Percentiles rank a stretch among this genome's conserved stretches.
phyloP scores from a whole-genome alignment of 2,329 filamentous ascomycete genomes.

The Dactylellina parvicollis region DNA sequence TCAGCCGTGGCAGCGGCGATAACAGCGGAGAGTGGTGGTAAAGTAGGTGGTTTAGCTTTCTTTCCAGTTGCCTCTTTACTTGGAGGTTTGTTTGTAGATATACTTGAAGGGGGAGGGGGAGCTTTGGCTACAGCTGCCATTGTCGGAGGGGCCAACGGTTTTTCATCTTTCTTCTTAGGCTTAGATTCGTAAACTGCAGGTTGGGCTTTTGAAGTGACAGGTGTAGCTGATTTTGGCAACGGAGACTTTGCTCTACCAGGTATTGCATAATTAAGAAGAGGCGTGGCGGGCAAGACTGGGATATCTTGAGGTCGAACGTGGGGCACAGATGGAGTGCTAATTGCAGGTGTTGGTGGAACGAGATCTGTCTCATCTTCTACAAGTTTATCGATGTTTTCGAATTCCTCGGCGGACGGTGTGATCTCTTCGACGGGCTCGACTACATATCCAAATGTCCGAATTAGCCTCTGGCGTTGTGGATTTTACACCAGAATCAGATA shows the following conservation, averaged over 20 bases:
- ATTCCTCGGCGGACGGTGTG: slow-evolving; percentile 34
- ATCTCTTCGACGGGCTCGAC: slow-evolving; percentile 51
- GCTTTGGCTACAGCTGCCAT: slow-evolving; percentile 47
- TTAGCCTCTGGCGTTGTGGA: slow-evolving; percentile 39
- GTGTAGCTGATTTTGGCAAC: slow-evolving; percentile 18
- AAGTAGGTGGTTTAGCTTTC: slow-evolving; percentile 44
- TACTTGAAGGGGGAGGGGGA: slow-evolving; percentile 11
- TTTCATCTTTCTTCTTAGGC: slow-evolving; percentile 44
- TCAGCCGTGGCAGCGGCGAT: slow-evolving; percentile 45
- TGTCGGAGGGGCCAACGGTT: slow-evolving; percentile 25
- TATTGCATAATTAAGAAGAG: slow-evolving; percentile 36
- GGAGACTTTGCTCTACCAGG: slow-evolving; percentile 35
- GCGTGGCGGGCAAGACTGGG: slow-evolving; percentile 41
- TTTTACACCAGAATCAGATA: slow-evolving; percentile 13
- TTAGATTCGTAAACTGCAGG: slow-evolving; percentile 31
- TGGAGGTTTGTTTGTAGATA: slow-evolving; percentile 10
- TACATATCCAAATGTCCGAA: slow-evolving; percentile 23
- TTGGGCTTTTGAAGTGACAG: slow-evolving; percentile 28
- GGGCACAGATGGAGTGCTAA: slow-evolving; percentile 12
- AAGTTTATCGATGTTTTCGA: slow-evolving; percentile 47
- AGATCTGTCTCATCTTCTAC: slow-evolving; percentile 45
- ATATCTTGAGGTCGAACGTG: slow-evolving; percentile 41
- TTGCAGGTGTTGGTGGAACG: slow-evolving; percentile 22
- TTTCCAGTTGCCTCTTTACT: slow-evolving; percentile 25
- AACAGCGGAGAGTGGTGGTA: slow-evolving; percentile 44